Conservation (phyloP, 805 yeast genomes). For the Zygoascus bituminiphila region DNA sequence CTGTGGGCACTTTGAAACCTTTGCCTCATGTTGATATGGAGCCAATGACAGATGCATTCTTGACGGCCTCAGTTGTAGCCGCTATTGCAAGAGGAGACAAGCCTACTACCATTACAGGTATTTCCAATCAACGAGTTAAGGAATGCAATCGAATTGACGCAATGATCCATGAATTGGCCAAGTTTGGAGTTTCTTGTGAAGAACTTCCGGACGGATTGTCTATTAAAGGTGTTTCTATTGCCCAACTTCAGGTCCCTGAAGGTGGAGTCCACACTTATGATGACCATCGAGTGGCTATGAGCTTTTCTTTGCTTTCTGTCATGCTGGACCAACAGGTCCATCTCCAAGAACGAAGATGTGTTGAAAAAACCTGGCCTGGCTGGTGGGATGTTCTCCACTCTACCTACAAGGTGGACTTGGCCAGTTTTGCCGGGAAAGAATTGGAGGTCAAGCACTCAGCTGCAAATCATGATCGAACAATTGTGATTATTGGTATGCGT, state of each 20-base stretch:
- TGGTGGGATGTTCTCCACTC: slow-evolving; percentile 96
- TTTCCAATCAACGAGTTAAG: slow-evolving; percentile 96
- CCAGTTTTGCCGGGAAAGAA: slow-evolving; percentile 41
- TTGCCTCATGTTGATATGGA: slow-evolving; percentile 87
- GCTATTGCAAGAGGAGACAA: slow-evolving; percentile 64
- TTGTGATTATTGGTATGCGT: slow-evolving; percentile 91
- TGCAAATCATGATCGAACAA: slow-evolving; percentile 40
- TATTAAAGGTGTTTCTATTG: slow-evolving; percentile 54
- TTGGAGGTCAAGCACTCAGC: slow-evolving; percentile 13
- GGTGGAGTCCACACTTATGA: slow-evolving; percentile 74
- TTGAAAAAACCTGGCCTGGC: slow-evolving; percentile 99
- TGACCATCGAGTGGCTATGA: slow-evolving; percentile 98
- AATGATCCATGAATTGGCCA: slow-evolving; percentile 80
- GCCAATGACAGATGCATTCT: slow-evolving; percentile 98
- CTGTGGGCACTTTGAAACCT: slow-evolving; percentile 58
- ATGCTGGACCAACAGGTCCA: slow-evolving; percentile 53
- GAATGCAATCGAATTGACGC: slow-evolving; percentile 96
- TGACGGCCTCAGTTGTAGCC: slow-evolving; percentile 94
- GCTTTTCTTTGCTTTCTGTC: slow-evolving; percentile 82
- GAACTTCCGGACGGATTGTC: slow-evolving; percentile 92
- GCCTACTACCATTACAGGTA: slow-evolving; percentile 80
- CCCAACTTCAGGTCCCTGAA: slow-evolving; percentile 45
- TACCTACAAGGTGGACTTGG: slow-evolving; percentile 52
- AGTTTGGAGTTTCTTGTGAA: slow-evolving; percentile 78
- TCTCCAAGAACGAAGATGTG: slow-evolving; percentile 81